Conservation (phyloP, 768 basidiomycete species). For the Naganishia randhawae region DNA sequence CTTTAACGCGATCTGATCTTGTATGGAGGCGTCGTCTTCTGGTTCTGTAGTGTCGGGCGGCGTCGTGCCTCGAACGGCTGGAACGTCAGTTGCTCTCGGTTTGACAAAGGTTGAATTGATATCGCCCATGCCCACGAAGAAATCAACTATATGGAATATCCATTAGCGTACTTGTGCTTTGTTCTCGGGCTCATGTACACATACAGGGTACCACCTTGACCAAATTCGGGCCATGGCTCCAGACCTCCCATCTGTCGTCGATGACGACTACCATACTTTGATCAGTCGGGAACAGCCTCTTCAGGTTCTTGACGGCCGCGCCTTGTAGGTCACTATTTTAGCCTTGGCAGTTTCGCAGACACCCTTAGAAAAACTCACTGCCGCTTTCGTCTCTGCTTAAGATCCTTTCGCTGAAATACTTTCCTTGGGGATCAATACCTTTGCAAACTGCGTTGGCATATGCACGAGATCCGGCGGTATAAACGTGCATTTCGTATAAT, state of each 20-base stretch:
- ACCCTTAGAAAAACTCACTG: constrained; percentile 59
- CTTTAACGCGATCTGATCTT: constrained; percentile 59
- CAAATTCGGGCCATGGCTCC: constrained; percentile 95
- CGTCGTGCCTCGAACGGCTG: constrained; percentile 53
- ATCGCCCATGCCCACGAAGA: constrained; percentile 96
- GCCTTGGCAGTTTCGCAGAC: constrained; percentile 5
- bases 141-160: constrained; percentile 67
- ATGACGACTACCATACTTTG: constrained; percentile 99
- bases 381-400: constrained; percentile 94
- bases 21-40: constrained; percentile 53
- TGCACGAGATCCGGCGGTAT: constrained; percentile 97
- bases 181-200: constrained; percentile 39
- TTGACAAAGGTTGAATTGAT: constrained; percentile 86
- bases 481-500: constrained; percentile 98
- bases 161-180: background rate
- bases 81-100: constrained; percentile 59
- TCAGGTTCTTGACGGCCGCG: constrained; percentile 77
- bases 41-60: constrained; percentile 52
- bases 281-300: constrained; percentile 91
- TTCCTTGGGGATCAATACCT: constrained; percentile 83
- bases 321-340: constrained; percentile 34
- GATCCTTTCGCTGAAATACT: constrained; percentile 79
- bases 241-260: constrained; percentile 96
- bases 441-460: constrained; percentile 94
- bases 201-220: constrained; percentile 93